These are phyloP conservation scores for Pseudocercospora fijiensis DNA, from an alignment of 2,329 filamentous ascomycete species.

Conservation along the genomic window DNA sequence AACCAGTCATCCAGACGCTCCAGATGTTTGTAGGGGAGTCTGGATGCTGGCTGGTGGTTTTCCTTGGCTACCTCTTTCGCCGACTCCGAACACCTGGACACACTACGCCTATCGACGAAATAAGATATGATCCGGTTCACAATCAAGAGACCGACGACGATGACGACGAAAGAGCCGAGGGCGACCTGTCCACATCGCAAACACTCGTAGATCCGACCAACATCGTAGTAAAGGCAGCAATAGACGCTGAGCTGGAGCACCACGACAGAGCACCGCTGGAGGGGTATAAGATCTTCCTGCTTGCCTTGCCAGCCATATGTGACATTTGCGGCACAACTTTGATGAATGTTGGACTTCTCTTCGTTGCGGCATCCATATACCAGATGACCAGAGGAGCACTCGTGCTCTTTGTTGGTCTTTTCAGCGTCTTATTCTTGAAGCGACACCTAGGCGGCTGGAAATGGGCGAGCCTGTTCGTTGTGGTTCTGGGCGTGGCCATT, in stretches of 20 bases:
- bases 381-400: constrained; percentile 97
- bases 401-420: constrained; percentile 91
- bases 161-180: constrained; percentile 44
- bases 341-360: constrained; percentile 93
- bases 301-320: constrained; percentile 84
- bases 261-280: constrained; percentile 56
- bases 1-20: constrained; percentile 90
- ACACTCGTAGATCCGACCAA: constrained; percentile 42
- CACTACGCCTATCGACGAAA: constrained; percentile 29
- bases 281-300: constrained; percentile 69
- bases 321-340: constrained; percentile 94
- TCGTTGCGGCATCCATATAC: constrained; percentile 94
- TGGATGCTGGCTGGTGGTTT: constrained; percentile 91
- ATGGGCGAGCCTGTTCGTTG: constrained; percentile 83
- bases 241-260: constrained; percentile 49
- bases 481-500: constrained; percentile 82
- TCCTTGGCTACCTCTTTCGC: constrained; percentile 65
- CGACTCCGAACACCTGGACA: constrained; percentile 24
- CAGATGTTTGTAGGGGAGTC: constrained; percentile 98
- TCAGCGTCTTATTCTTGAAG: constrained; percentile 87
- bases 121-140: constrained; percentile 34
- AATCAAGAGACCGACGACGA: constrained; percentile 33
- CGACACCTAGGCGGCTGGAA: constrained; percentile 82
- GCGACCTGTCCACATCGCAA: constrained; percentile 41
- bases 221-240: constrained; percentile 53